phyloP scores from a whole-genome alignment of 176 grass and related monocot species.

The Leersia perrieri region DNA sequence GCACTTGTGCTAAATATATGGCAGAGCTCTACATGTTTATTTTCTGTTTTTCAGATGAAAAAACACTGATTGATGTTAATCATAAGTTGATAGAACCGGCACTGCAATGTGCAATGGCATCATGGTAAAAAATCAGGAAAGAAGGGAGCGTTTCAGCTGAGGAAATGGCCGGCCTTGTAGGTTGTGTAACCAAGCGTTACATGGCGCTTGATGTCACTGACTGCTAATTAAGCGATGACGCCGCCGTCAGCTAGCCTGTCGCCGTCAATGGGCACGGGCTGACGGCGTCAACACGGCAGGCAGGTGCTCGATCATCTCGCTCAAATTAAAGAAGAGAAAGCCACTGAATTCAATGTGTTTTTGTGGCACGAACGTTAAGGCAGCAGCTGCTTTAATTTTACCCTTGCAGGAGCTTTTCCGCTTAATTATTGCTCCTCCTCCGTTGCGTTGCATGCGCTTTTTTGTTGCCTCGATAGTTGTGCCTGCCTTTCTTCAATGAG shows the following conservation, averaged over 20 bases:
- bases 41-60: no score
- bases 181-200: no score
- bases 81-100: no score
- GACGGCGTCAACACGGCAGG: background rate
- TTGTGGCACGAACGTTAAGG: background rate
- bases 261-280: background rate
- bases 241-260: background rate
- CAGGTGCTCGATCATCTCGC: background rate
- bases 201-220: no score
- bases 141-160: no score
- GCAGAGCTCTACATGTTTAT: no score
- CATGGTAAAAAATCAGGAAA: background rate
- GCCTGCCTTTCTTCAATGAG: background rate
- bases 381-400: background rate
- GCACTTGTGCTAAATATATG: no score
- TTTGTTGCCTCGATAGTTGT: background rate
- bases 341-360: constrained; percentile 26
- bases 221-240: no score
- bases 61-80: no score
- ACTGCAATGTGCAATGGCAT: background rate
- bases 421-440: background rate
- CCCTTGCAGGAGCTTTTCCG: no score
- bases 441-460: no score
- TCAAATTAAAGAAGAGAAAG: background rate
- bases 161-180: no score